Conservation (phyloP, 768 basidiomycete species). For the Pleurotus citrinopileatus region DNA sequence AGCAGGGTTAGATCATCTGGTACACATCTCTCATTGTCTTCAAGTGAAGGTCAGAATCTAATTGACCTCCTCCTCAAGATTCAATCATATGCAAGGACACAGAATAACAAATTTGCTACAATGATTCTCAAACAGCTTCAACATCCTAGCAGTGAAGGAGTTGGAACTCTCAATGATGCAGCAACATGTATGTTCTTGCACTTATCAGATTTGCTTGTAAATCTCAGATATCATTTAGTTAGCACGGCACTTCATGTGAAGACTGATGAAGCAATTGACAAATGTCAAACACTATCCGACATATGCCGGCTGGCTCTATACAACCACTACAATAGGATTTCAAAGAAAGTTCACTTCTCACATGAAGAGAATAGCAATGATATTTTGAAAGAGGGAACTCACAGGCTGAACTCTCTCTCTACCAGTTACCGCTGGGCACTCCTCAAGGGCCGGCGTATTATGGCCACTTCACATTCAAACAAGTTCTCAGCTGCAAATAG, state of each 20-base stretch:
- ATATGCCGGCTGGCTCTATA: neutral
- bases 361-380: neutral
- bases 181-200: neutral
- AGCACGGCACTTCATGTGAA: neutral
- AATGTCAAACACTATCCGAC: neutral
- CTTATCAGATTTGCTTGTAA: neutral
- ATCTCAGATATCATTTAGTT: neutral
- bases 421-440: slow-evolving; percentile 10
- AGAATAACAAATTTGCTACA: neutral
- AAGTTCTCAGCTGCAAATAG: slow-evolving; percentile 14
- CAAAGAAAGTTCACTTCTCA: slow-evolving; percentile 3
- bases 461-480: slow-evolving; percentile 3
- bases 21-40: neutral
- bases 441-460: slow-evolving; percentile 17
- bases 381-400: neutral
- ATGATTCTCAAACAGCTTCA: slow-evolving; percentile 6
- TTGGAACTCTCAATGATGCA: slow-evolving; percentile 17
- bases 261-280: neutral
- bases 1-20: slow-evolving; percentile 12
- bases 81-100: neutral
- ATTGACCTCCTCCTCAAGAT: neutral
- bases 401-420: neutral
- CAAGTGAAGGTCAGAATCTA: neutral
- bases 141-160: neutral
- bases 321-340: slow-evolving; percentile 8